Base-by-base conservation (phyloP, 805 yeast genomes). In the Candida endomychidarum region DNA sequence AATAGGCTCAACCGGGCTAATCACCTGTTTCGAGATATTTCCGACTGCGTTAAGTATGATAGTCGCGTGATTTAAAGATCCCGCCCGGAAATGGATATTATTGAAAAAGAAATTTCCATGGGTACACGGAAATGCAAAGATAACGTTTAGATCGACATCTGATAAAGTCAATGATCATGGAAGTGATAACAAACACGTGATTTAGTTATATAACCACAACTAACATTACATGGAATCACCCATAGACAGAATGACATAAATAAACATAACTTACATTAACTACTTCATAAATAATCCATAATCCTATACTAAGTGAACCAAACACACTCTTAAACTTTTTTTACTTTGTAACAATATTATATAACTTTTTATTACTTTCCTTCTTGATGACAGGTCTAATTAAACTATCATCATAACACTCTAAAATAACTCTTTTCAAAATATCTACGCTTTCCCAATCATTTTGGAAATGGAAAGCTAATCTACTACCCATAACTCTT, bases 401-500 rank as follows among this genome's bases (percentile, higher is more conserved):
- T 47, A 70, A 59, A 2, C 88, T 75, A 45, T 75, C 70, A 42
- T 78, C 69, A 50, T 65, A 74, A 34, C 85, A 71, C 56, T 84
- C 88, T 34, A 68, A 55, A 17, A 86, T 62, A 5, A 83, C 82
- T 32, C 53, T 51, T 53, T 83, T 58, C 37, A 68, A 31, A 8
- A 17, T 48, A 32, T 61, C 64, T 28, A 65, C 63, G 20, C 64
- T 52, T 20, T 59, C 60, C 12, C 56, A 46, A 25, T 60, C 53
- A 24, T 57, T 42, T 45, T 67, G 74, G 49, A 58, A 84, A 67
- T 87, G 96, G 72, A 89, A 83, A 1, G 95, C 87, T 33, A 90
- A 63, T 55, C 96, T 76, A 38, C 80, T 81, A 37, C 89, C 88
- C 75, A 75, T 74, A 26, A 83, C 61, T 50, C 75, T 80, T 41